Evolutionary conservation across 208 protist genomes (phyloP).

Genomic region (Trypanosoma avium): DNA sequence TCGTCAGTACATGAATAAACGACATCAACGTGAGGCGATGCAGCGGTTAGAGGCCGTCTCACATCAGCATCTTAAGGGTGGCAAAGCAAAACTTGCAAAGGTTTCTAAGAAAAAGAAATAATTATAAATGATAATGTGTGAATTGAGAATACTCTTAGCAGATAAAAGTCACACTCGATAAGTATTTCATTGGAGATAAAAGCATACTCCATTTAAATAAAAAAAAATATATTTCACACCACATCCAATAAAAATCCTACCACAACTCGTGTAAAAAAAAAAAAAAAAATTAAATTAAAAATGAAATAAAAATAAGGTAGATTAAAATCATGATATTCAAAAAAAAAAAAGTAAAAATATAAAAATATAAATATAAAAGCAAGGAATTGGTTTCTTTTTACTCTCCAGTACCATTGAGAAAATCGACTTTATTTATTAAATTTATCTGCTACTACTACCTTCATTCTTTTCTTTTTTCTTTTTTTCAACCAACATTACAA

Average conservation of each 20-base stretch:
- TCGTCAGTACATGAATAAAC: conserved; percentile 88
- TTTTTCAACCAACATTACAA: not conserved
- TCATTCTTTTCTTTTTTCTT: too few relatives aligned
- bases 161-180: not conserved
- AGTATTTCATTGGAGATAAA: too few relatives aligned
- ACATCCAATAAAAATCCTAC: not conserved
- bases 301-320: not conserved
- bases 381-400: too few relatives aligned
- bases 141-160: conserved; percentile 10
- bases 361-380: too few relatives aligned
- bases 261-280: conserved; percentile 9
- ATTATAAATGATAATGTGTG: conserved; percentile 30
- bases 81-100: conserved; percentile 76
- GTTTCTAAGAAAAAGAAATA: conserved; percentile 25
- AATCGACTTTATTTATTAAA: too few relatives aligned
- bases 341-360: not conserved
- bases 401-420: too few relatives aligned
- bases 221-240: not conserved
- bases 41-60: conserved; percentile 73
- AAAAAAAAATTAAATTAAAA: conserved; percentile 10
- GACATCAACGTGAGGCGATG: conserved; percentile 73
- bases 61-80: conserved; percentile 59
- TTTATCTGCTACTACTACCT: too few relatives aligned
- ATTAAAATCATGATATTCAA: conserved; percentile 18
- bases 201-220: conserved; percentile 14